Percentiles rank a stretch among this genome's conserved stretches.
Conservation (phyloP, 2,329 filamentous ascomycete species). For the Thyridium curvatum region DNA sequence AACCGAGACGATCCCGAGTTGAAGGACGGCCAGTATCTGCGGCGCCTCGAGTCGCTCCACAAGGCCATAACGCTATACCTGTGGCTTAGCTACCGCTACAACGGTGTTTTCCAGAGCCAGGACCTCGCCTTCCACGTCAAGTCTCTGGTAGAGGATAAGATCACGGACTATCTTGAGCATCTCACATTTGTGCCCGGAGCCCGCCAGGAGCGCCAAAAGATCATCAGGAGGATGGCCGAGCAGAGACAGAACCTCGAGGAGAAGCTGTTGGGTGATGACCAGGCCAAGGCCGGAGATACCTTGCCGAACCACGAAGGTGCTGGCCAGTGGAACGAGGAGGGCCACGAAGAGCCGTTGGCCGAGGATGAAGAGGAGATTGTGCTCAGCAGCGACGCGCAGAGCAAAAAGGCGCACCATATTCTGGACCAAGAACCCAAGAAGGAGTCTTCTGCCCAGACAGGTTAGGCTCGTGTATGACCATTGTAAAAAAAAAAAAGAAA, state of each 20-base stretch:
- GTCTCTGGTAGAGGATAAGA: conserved; percentile 66
- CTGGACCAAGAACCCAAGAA: too few species aligned
- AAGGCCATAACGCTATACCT: conserved; percentile 78
- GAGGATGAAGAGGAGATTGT: conserved; percentile 12
- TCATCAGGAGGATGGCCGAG: conserved; percentile 8
- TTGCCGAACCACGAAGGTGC: conserved; percentile 10
- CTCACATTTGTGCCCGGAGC: conserved; percentile 42
- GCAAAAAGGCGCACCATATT: too few species aligned
- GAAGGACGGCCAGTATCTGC: conserved; percentile 50
- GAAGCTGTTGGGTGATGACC: conserved; percentile 14
- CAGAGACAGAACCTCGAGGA: conserved; percentile 11
- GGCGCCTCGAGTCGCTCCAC: conserved; percentile 70
- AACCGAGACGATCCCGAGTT: conserved; percentile 33
- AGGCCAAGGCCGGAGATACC: neutral
- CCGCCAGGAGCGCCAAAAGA: conserved; percentile 11
- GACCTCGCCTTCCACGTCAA: conserved; percentile 75
- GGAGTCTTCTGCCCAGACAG: too few species aligned
- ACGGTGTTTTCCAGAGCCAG: conserved; percentile 71
- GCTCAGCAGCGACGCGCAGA: too few species aligned
- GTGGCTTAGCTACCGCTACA: conserved; percentile 88
- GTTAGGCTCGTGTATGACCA: too few species aligned
- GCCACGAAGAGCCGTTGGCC: conserved; percentile 26
- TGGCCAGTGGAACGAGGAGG: conserved; percentile 24
- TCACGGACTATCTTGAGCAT: conserved; percentile 55
- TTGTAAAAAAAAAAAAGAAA: too few species aligned